Evolutionary conservation across 179 eudicot genomes (phyloP).

Genomic region (Beta macrorhiza): DNA sequence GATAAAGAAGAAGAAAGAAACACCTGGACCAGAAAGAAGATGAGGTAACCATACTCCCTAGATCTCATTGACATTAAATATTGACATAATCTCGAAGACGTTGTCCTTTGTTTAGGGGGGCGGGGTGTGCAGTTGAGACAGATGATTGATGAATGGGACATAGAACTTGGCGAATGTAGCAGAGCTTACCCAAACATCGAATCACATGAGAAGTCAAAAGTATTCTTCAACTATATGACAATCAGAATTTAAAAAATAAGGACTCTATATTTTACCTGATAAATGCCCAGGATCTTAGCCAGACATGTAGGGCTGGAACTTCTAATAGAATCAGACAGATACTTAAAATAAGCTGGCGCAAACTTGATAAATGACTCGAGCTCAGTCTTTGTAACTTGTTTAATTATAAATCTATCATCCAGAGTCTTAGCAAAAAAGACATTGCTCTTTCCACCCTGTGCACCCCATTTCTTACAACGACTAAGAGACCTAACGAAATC

Average conservation of each 20-base stretch:
- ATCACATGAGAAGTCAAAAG: background rate
- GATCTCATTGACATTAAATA: background rate
- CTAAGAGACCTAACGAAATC: constrained; percentile 82
- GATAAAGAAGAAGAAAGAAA: background rate
- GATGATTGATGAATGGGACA: background rate
- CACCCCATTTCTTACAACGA: constrained; percentile 98
- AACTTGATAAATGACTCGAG: constrained; percentile 86
- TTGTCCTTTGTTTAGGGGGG: background rate
- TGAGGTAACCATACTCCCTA: background rate
- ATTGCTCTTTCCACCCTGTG: constrained; percentile 94
- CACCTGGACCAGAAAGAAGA: background rate
- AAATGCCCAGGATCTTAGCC: constrained; percentile 88
- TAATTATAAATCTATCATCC: constrained; percentile 87
- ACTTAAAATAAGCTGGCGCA: constrained; percentile 82
- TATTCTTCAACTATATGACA: background rate
- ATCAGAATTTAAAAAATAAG: background rate
- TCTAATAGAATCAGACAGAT: constrained; percentile 64
- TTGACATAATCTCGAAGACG: background rate
- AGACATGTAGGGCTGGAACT: constrained; percentile 80
- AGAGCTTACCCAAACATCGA: background rate
- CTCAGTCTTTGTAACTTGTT: constrained; percentile 96
- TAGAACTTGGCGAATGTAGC: background rate
- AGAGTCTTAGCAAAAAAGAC: constrained; percentile 89
- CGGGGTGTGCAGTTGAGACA: background rate
- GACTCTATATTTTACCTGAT: constrained; percentile 58